phyloP scores from a whole-genome alignment of 805 yeast species.

The Candida gorgasii region DNA sequence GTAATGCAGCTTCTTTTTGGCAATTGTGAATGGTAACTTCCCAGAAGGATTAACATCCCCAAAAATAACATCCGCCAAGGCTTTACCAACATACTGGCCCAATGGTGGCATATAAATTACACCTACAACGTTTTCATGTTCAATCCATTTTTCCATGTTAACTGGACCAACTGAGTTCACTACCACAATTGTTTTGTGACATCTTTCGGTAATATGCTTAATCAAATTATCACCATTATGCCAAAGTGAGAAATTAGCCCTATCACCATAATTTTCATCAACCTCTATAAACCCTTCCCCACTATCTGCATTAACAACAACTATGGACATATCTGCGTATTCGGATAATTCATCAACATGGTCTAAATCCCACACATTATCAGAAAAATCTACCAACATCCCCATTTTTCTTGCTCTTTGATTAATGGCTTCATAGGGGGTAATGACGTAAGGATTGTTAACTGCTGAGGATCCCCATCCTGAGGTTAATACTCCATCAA shows the following conservation, averaged over 20 bases:
- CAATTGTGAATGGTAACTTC: conserved; percentile 62
- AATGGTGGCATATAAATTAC: conserved; percentile 57
- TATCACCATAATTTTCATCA: conserved; percentile 60
- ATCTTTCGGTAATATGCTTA: conserved; percentile 46
- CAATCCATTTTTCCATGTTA: conserved; percentile 57
- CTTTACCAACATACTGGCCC: conserved; percentile 59
- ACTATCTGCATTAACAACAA: conserved; percentile 54
- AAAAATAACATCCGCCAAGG: conserved; percentile 57
- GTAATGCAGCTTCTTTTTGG: conserved; percentile 49
- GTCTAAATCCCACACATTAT: conserved; percentile 48
- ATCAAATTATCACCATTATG: conserved; percentile 58
- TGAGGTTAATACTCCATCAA: conserved; percentile 53
- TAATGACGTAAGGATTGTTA: conserved; percentile 54
- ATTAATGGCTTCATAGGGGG: conserved; percentile 58
- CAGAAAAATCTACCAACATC: conserved; percentile 45
- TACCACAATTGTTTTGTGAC: conserved; percentile 57
- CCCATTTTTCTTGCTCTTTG: conserved; percentile 46
- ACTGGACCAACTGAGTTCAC: conserved; percentile 64
- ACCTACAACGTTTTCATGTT: conserved; percentile 57
- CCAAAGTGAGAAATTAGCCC: conserved; percentile 56
- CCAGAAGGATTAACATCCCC: conserved; percentile 68
- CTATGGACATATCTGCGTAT: conserved; percentile 52
- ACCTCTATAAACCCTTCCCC: conserved; percentile 62
- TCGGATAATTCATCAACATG: conserved; percentile 47
- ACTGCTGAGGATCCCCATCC: conserved; percentile 72